Percentiles rank a stretch among this genome's conserved stretches.
phyloP scores from a whole-genome alignment of 2,329 filamentous ascomycete species.

The Hymenoscyphus infarciens region DNA sequence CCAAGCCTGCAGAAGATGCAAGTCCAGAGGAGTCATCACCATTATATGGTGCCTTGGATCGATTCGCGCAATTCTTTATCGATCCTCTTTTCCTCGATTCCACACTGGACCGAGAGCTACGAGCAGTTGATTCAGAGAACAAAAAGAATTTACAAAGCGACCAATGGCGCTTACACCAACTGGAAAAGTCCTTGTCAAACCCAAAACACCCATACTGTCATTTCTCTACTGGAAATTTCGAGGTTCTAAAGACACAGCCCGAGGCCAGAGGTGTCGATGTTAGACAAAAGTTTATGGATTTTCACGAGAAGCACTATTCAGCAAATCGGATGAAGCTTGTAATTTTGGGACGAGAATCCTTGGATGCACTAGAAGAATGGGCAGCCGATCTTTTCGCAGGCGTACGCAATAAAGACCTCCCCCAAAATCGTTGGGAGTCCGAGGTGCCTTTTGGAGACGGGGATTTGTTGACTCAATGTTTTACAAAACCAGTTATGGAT shows the following conservation, averaged over 20 bases:
- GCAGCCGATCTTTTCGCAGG: constrained; percentile 64
- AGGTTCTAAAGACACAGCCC: constrained; percentile 66
- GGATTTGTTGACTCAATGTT: constrained; percentile 62
- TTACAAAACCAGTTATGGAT: constrained; percentile 72
- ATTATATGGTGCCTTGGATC: constrained; percentile 67
- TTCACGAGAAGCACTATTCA: constrained; percentile 69
- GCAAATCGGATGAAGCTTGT: constrained; percentile 74
- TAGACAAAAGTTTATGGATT: constrained; percentile 68
- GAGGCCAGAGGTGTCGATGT: constrained; percentile 65
- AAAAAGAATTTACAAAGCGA: constrained; percentile 78
- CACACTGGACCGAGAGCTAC: constrained; percentile 66
- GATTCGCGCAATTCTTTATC: constrained; percentile 75
- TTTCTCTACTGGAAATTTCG: constrained; percentile 70
- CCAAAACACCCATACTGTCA: constrained; percentile 68
- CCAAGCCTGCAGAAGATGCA: constrained; percentile 70
- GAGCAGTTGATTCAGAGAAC: constrained; percentile 73
- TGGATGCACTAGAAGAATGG: constrained; percentile 67
- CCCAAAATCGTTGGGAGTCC: constrained; percentile 62
- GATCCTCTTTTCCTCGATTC: constrained; percentile 67
- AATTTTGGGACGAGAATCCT: constrained; percentile 61
- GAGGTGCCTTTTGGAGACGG: constrained; percentile 56
- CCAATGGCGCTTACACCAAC: constrained; percentile 66
- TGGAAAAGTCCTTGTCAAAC: constrained; percentile 68
- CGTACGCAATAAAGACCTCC: constrained; percentile 64
- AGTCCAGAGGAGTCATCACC: constrained; percentile 55